A percentile compares a stretch with the other conserved stretches of the same genome.
Evolutionary conservation across 371 early-diverging fungal genomes (phyloP).

Genomic region (Syncephalastrum racemosum): DNA sequence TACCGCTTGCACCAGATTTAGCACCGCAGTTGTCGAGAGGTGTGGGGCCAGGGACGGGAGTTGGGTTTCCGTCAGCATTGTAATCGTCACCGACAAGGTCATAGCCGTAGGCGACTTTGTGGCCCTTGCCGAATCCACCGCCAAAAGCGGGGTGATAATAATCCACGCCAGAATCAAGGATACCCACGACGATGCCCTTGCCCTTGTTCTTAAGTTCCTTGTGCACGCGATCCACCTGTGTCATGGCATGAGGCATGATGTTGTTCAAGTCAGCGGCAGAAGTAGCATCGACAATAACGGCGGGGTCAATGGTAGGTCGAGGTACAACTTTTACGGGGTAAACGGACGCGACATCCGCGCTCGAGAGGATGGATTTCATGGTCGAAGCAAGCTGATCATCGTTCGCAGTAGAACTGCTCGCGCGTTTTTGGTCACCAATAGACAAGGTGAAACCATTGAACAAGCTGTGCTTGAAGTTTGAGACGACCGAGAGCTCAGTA

Average conservation of each 20-base stretch:
- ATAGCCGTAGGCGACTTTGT: conserved; percentile 58
- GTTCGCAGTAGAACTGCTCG: conserved; percentile 1
- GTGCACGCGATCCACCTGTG: conserved; percentile 46
- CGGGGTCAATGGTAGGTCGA: conserved; percentile 25
- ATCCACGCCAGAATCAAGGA: conserved; percentile 71
- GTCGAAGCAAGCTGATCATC: conserved; percentile 14
- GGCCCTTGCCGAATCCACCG: conserved; percentile 62
- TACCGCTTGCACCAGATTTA: conserved; percentile 32
- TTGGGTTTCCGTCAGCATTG: conserved; percentile 26
- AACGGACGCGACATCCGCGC: conserved; percentile 23
- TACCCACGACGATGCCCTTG: conserved; percentile 70
- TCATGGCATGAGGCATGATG: conserved; percentile 36
- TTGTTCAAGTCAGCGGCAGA: conserved; percentile 2
- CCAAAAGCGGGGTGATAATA: conserved; percentile 74
- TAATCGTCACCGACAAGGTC: conserved; percentile 63
- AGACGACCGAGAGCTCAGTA: conserved; percentile 23
- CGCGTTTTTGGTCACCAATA: conserved; percentile 13
- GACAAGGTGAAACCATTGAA: conserved; percentile 37
- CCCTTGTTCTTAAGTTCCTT: conserved; percentile 51
- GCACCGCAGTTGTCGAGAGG: conserved; percentile 46
- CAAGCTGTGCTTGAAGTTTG: conserved; percentile 29
- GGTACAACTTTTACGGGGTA: conserved; percentile 27
- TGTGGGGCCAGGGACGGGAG: conserved; percentile 27
- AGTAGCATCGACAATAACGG: not conserved
- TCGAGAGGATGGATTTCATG: conserved; percentile 22